phyloP scores from a whole-genome alignment of 306 rosid species.

The Cyclanthera cordifolia region DNA sequence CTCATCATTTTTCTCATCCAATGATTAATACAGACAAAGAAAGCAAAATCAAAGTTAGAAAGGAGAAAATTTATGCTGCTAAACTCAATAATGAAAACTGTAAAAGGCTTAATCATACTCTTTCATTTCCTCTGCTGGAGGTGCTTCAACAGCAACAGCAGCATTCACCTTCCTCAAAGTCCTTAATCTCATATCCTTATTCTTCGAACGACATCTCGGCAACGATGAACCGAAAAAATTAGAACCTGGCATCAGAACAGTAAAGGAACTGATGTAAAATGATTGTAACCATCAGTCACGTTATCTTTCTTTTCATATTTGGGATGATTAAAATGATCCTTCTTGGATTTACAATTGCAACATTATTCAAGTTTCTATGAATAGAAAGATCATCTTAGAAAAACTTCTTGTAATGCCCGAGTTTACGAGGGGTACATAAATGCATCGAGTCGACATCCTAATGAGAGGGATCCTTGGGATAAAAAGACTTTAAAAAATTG shows the following conservation, averaged over 20 bases:
- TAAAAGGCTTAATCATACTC: constrained; percentile 36
- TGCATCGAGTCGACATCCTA: no score
- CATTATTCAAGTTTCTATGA: background rate
- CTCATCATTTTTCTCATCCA: no score
- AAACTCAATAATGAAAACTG: background rate
- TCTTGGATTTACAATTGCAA: background rate
- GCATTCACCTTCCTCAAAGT: constrained; percentile 33
- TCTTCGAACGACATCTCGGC: constrained; percentile 23
- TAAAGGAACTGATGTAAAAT: background rate
- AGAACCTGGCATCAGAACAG: constrained; percentile 37
- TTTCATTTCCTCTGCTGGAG: constrained; percentile 40
- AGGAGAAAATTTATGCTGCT: background rate
- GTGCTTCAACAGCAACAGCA: constrained; percentile 35
- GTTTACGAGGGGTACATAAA: no score
- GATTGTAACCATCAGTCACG: background rate
- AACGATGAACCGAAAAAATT: constrained; percentile 38
- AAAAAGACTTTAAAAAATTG: no score
- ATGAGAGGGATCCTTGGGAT: no score
- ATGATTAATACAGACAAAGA: no score
- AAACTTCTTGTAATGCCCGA: no score
- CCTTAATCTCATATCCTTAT: constrained; percentile 31
- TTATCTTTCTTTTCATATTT: background rate
- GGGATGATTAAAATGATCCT: background rate
- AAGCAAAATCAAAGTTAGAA: background rate
- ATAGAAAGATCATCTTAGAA: no score